Evolutionary conservation across 306 rosid species (phyloP), one percentile per base, ranked within the genome.

Genomic region (Inga leiocalycina): DNA sequence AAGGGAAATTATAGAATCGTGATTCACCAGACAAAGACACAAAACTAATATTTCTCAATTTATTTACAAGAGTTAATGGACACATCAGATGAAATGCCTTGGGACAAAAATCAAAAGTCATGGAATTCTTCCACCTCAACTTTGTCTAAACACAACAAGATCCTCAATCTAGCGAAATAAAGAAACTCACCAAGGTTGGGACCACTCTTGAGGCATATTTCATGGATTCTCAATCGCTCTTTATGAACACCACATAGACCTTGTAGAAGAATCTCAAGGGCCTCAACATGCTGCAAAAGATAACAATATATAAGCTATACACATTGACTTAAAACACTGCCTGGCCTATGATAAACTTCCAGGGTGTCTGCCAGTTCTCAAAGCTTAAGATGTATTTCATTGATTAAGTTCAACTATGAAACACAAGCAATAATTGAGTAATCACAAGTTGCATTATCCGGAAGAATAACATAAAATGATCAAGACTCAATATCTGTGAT

Each of bases 191-290:
- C 99, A 16, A 96, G 90, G 81, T 83, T 86, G 68, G 97, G 97
- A 85, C 95, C 91, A 83, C 89, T 94, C 88, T 96, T 94, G 71
- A 94, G 94, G 86, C 97, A 91, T 59, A 94, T 86, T 86, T 94
- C 99, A 87, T 96, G 98, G 82, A 92, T 87, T 87, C 93, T 92
- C 83, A 94, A 86, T 24, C 91, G 81, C 82, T 96, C 97, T 84
- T 88, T 90, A 35, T 87, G 92, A 88, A 93, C 99, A 79, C 98
- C 99, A 84, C 97, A 93, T 61, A 92, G 92, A 54, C 98, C 99
- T 87, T 93, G 98, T 78, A 96, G 98, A 85, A 96, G 99, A 73
- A 96, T 96, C 91, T 92, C 98, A 59, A 93, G 94, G 32, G 98
- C 99, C 88, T 96, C 99, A 56, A 96, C 98, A 87, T 93, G 98